Conservation (phyloP, 2,329 filamentous ascomycete species). For the Penicillium rolfsii region DNA sequence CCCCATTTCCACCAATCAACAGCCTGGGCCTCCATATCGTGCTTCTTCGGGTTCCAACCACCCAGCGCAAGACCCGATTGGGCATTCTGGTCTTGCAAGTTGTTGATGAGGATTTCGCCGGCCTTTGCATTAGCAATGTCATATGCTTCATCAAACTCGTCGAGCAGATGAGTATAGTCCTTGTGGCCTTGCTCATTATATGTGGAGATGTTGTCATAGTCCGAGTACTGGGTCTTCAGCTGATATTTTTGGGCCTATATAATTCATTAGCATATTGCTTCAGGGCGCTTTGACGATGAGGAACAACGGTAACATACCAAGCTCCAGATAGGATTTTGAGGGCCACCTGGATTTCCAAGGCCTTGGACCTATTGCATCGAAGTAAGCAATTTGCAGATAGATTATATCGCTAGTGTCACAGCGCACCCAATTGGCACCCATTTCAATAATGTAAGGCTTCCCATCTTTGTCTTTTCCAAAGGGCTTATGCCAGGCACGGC, state of each 20-base stretch:
- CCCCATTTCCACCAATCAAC: slow-evolving; percentile 63
- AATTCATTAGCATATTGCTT: not conserved
- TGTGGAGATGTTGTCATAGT: slow-evolving; percentile 56
- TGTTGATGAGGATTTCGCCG: slow-evolving; percentile 59
- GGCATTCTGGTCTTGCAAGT: slow-evolving; percentile 64
- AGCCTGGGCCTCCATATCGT: slow-evolving; percentile 48
- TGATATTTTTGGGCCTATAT: slow-evolving; percentile 19
- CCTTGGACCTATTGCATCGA: slow-evolving; percentile 22
- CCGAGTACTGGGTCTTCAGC: slow-evolving; percentile 59
- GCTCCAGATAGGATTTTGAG: slow-evolving; percentile 23
- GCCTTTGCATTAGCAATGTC: slow-evolving; percentile 55
- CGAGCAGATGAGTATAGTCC: slow-evolving; percentile 57
- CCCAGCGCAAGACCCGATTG: slow-evolving; percentile 61
- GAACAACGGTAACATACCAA: slow-evolving; percentile 14
- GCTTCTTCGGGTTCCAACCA: slow-evolving; percentile 61
- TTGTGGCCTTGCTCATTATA: slow-evolving; percentile 61
- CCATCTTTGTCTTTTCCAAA: slow-evolving; percentile 25
- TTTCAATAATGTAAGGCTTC: slow-evolving; percentile 24
- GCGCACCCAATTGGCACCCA: slow-evolving; percentile 26
- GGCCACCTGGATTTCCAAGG: slow-evolving; percentile 22
- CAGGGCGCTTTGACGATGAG: not conserved
- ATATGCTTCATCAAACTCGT: slow-evolving; percentile 55
- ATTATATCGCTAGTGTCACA: not conserved
- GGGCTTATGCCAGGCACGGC: slow-evolving; percentile 22
- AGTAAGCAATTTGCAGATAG: not conserved